Evolutionary conservation across 768 basidiomycete species (phyloP).

Genomic region (Cyclocybe cylindracea): DNA sequence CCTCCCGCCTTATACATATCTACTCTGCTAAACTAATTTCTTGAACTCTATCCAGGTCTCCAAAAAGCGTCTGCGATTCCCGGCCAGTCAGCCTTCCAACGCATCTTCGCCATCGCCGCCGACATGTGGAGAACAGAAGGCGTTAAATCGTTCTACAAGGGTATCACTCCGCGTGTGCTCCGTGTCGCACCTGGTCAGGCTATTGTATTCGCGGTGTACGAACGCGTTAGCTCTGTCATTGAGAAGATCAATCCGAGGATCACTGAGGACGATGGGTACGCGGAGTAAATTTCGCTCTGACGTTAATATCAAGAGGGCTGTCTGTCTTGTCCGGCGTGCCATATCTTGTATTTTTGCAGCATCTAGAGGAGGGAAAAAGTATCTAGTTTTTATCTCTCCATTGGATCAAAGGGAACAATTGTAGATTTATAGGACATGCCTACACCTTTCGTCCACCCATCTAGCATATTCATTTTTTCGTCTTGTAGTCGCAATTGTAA

Average conservation of each 20-base stretch:
- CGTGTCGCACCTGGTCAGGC: slow-evolving; percentile 97
- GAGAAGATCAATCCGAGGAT: slow-evolving; percentile 63
- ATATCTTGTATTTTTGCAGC: too few species aligned
- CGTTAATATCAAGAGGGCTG: too few species aligned
- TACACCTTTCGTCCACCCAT: neutral
- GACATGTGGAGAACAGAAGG: slow-evolving; percentile 97
- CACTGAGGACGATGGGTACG: slow-evolving; percentile 62
- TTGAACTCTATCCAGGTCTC: slow-evolving; percentile 51
- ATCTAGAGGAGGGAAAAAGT: too few species aligned
- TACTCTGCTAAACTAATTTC: slow-evolving; percentile 1
- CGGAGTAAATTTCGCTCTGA: slow-evolving; percentile 40
- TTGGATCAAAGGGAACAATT: neutral
- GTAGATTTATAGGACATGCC: neutral
- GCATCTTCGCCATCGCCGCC: slow-evolving; percentile 77
- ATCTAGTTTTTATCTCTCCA: too few species aligned
- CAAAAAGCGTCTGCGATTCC: slow-evolving; percentile 79
- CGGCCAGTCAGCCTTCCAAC: slow-evolving; percentile 76
- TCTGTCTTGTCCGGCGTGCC: too few species aligned
- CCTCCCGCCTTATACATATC: neutral
- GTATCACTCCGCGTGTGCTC: slow-evolving; percentile 94
- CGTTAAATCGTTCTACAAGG: slow-evolving; percentile 91
- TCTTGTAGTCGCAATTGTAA: neutral
- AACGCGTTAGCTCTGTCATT: slow-evolving; percentile 75
- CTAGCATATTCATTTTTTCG: neutral
- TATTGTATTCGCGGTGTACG: slow-evolving; percentile 97